phyloP scores from a whole-genome alignment of 1,284 basidiomycete species.

The Ustilago esculenta region DNA sequence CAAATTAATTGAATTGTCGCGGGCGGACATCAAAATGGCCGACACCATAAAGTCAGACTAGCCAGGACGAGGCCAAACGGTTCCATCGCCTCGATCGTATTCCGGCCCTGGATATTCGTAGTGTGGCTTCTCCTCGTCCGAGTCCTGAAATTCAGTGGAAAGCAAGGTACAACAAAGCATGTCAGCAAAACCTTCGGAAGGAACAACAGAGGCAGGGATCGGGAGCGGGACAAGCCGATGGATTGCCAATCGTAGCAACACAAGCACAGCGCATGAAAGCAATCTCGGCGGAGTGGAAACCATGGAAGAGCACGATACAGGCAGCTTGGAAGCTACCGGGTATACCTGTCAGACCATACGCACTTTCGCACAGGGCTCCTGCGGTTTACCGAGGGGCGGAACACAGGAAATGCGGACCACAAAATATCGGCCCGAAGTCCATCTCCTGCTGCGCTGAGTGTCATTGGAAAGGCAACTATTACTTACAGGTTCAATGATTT shows the following conservation, averaged over 20 bases:
- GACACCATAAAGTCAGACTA: neutral
- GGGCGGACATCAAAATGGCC: slow-evolving; percentile 4
- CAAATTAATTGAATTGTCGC: neutral
- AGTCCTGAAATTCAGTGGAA: slow-evolving; percentile 31
- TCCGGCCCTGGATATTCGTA: slow-evolving; percentile 52
- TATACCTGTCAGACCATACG: slow-evolving; percentile 11
- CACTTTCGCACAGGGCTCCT: too few species aligned
- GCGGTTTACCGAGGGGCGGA: too few species aligned
- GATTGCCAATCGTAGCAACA: too few species aligned
- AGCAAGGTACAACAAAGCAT: neutral
- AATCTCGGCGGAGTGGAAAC: slow-evolving; percentile 6
- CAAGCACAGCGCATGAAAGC: slow-evolving; percentile 13
- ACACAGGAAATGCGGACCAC: too few species aligned
- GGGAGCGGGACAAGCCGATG: neutral
- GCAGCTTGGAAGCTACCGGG: slow-evolving; percentile 8
- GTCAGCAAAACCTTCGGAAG: too few species aligned
- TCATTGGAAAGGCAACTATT: too few species aligned
- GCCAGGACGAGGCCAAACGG: slow-evolving; percentile 46
- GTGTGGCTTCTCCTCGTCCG: slow-evolving; percentile 58
- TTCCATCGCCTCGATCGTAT: slow-evolving; percentile 51
- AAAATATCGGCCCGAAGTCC: too few species aligned
- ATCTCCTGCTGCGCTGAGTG: too few species aligned
- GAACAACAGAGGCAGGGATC: neutral
- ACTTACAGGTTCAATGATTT: slow-evolving; percentile 64
- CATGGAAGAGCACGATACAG: neutral